These are phyloP conservation scores for Orbilia ellipsospora DNA, from an alignment of 2,329 filamentous ascomycete species.

Conservation along the genomic window DNA sequence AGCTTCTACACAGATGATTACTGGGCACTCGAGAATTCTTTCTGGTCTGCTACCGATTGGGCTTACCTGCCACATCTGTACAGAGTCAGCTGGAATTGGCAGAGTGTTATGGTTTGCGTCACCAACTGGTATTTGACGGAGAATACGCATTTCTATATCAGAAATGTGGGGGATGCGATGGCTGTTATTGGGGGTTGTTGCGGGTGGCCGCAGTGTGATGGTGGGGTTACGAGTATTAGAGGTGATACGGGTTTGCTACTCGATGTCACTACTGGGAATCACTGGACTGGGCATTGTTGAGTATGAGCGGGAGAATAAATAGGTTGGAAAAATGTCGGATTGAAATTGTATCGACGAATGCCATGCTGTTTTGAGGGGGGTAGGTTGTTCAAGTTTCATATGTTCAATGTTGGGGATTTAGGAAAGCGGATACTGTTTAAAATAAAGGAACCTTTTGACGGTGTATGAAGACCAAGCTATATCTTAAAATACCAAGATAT, in stretches of 20 bases:
- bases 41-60: constrained; percentile 17
- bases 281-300: too few relatives aligned
- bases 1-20: constrained; percentile 12
- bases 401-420: too few relatives aligned
- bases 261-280: background rate
- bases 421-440: too few relatives aligned
- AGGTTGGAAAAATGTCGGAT: too few relatives aligned
- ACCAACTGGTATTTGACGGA: constrained; percentile 23
- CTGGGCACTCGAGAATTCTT: constrained; percentile 14
- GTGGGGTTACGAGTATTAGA: constrained; percentile 17
- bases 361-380: too few relatives aligned
- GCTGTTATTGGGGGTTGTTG: constrained; percentile 19
- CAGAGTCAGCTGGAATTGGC: background rate
- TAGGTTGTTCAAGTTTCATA: too few relatives aligned
- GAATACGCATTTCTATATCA: constrained; percentile 20
- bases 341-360: too few relatives aligned
- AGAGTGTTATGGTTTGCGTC: constrained; percentile 6
- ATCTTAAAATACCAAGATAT: too few relatives aligned
- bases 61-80: background rate
- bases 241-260: constrained; percentile 17
- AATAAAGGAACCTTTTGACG: too few relatives aligned
- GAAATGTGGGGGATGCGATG: constrained; percentile 31
- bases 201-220: background rate
- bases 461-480: too few relatives aligned
- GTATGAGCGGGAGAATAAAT: too few relatives aligned